These are phyloP conservation scores for Tillandsia fasciculata DNA, from an alignment of 176 grass and related monocot species.

Conservation along the genomic window DNA sequence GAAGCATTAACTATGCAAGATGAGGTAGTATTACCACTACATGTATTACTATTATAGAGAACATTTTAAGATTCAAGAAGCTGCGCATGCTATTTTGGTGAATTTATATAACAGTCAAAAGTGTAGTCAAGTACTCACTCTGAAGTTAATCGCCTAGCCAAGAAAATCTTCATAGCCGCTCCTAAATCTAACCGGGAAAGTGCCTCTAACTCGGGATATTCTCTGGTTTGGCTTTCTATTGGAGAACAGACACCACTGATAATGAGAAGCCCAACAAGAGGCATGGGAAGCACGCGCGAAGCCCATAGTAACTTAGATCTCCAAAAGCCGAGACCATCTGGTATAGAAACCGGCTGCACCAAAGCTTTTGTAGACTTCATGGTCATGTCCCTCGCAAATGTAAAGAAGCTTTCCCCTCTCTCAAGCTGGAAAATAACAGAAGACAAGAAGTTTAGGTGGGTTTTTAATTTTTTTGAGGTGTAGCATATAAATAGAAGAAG, in stretches of 20 bases:
- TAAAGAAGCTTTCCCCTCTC: slow-evolving; percentile 73
- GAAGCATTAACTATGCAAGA: no score
- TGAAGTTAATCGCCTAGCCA: slow-evolving; percentile 65
- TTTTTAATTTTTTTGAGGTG: not conserved
- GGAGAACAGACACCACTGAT: slow-evolving; percentile 70
- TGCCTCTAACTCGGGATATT: slow-evolving; percentile 55
- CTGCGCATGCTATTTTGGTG: not conserved
- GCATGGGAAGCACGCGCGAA: slow-evolving; percentile 81
- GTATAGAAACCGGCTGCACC: slow-evolving; percentile 36
- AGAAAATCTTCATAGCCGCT: slow-evolving; percentile 73
- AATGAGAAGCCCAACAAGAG: slow-evolving; percentile 56
- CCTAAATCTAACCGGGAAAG: slow-evolving; percentile 61
- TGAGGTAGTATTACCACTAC: no score
- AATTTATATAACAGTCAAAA: no score
- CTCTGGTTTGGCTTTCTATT: slow-evolving; percentile 26
- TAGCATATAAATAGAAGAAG: not conserved
- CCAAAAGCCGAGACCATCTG: slow-evolving; percentile 54
- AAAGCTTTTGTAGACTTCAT: slow-evolving; percentile 63
- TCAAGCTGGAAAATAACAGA: slow-evolving; percentile 36
- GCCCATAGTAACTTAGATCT: slow-evolving; percentile 74
- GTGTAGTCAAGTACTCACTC: slow-evolving; percentile 42
- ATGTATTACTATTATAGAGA: no score
- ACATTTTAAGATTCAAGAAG: not conserved
- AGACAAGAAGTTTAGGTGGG: not conserved
- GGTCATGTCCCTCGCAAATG: slow-evolving; percentile 55